Evolutionary conservation across 768 basidiomycete genomes (phyloP).

Genomic region (Rhodosporidiobolus odoratus): DNA sequence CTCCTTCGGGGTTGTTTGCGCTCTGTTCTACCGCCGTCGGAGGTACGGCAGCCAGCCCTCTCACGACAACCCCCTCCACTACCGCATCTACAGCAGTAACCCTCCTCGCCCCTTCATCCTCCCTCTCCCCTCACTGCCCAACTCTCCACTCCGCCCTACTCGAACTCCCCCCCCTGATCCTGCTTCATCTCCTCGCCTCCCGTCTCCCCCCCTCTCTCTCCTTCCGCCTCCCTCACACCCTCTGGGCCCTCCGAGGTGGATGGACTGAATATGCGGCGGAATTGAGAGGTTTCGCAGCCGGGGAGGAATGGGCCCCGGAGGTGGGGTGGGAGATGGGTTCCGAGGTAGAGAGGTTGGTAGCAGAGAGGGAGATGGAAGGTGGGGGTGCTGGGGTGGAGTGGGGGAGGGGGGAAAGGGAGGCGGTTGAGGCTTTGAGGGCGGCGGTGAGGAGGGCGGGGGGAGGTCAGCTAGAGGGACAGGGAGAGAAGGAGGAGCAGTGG

Average conservation of each 20-base stretch:
- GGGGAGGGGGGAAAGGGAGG: background rate
- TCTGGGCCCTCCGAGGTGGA: slow-evolving; percentile 34
- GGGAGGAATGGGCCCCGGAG: slow-evolving; percentile 41
- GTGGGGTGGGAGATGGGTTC: slow-evolving; percentile 39
- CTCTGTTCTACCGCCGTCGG: background rate
- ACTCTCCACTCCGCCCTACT: slow-evolving; percentile 37
- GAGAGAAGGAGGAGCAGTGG: background rate
- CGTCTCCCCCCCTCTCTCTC: slow-evolving; percentile 31
- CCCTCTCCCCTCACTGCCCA: slow-evolving; percentile 29
- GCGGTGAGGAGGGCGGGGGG: slow-evolving; percentile 3
- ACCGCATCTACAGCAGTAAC: slow-evolving; percentile 3
- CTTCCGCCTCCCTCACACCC: slow-evolving; percentile 39
- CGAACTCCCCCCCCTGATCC: slow-evolving; percentile 39
- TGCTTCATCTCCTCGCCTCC: slow-evolving; percentile 40
- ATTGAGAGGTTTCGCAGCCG: slow-evolving; percentile 40
- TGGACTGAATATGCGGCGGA: slow-evolving; percentile 40
- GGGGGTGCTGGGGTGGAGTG: background rate
- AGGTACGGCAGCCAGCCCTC: background rate
- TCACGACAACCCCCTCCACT: background rate
- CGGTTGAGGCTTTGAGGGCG: slow-evolving; percentile 6
- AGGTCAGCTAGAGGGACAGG: too few relatives aligned
- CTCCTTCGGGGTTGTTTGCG: slow-evolving; percentile 27
- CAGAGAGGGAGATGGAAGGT: background rate
- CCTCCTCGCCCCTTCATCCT: background rate
- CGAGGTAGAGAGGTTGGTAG: slow-evolving; percentile 21